A percentile compares a stretch with the other conserved stretches of the same genome.
phyloP scores from a whole-genome alignment of 495 filamentous ascomycete species.

The Neurospora sp. region DNA sequence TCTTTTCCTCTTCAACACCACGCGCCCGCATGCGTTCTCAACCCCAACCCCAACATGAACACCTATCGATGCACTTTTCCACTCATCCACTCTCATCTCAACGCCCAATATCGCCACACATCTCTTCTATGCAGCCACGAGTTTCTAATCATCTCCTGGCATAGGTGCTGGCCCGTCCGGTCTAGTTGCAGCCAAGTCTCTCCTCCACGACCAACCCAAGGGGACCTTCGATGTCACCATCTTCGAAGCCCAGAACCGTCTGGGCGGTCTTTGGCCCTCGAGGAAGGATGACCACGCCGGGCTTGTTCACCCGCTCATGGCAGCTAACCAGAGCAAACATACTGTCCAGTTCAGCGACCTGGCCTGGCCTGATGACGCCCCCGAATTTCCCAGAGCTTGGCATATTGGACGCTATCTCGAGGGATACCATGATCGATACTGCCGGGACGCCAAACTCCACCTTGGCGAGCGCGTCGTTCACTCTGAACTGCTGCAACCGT shows the following conservation, averaged over 20 bases:
- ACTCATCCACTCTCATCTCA: neutral
- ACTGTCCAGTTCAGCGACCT: constrained; percentile 74
- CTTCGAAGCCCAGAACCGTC: constrained; percentile 52
- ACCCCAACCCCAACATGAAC: neutral
- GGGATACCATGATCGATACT: constrained; percentile 49
- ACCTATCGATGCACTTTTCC: neutral
- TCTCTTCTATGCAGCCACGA: neutral
- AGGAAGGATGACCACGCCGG: constrained; percentile 30
- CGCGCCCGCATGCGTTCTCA: neutral
- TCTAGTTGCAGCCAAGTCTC: constrained; percentile 70
- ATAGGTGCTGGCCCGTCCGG: constrained; percentile 73
- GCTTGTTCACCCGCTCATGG: constrained; percentile 56
- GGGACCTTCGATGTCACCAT: constrained; percentile 56
- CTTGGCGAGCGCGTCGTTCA: constrained; percentile 44
- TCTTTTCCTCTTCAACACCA: neutral
- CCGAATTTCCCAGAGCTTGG: constrained; percentile 63
- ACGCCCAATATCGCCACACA: neutral
- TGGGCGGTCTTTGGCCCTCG: constrained; percentile 72
- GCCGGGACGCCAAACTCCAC: constrained; percentile 36
- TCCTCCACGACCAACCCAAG: constrained; percentile 49
- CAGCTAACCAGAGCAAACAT: constrained; percentile 69
- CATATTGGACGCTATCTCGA: constrained; percentile 67
- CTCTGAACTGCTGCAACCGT: constrained; percentile 23
- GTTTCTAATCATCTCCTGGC: neutral
- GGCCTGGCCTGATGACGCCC: constrained; percentile 47